phyloP scores from a whole-genome alignment of 2,329 filamentous ascomycete species.

The Penicillium fuscoglaucum region DNA sequence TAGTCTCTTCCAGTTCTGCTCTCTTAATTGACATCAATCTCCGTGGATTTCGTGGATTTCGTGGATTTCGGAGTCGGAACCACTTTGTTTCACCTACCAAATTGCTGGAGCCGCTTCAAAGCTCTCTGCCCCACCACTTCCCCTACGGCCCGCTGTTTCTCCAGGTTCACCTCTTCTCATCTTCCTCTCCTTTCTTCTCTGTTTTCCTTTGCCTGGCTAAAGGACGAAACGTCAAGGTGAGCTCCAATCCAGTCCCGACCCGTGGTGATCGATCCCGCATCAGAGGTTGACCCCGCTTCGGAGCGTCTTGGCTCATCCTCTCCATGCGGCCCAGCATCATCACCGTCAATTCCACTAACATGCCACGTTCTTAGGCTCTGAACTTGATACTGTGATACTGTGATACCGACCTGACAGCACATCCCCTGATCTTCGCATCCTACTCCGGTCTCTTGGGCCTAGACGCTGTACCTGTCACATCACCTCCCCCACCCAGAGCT shows the following conservation, averaged over 20 bases:
- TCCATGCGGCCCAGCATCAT: conserved; percentile 6
- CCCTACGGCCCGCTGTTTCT: conserved; percentile 14
- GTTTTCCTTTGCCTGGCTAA: background rate
- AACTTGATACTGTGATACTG: background rate
- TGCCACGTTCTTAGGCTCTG: conserved; percentile 6
- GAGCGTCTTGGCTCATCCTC: conserved; percentile 5
- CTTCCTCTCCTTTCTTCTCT: background rate
- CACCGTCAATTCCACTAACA: conserved; percentile 10
- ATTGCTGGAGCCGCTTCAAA: conserved; percentile 8
- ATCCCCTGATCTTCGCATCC: background rate
- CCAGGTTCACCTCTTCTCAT: conserved; percentile 8
- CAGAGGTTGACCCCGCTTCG: conserved; percentile 11
- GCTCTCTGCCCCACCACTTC: conserved; percentile 10
- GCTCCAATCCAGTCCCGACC: background rate
- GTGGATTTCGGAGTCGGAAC: background rate
- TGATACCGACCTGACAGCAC: background rate
- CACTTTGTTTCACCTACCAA: conserved; percentile 5
- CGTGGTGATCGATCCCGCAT: conserved; percentile 8
- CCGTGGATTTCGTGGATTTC: background rate
- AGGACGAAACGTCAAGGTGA: conserved; percentile 3
- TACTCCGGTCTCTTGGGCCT: background rate
- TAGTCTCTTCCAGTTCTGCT: background rate
- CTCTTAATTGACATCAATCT: background rate
- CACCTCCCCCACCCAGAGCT: background rate
- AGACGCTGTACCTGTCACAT: conserved; percentile 7